phyloP scores from a whole-genome alignment of 2,329 filamentous ascomycete genomes.

The Pseudocercospora cruenta region DNA sequence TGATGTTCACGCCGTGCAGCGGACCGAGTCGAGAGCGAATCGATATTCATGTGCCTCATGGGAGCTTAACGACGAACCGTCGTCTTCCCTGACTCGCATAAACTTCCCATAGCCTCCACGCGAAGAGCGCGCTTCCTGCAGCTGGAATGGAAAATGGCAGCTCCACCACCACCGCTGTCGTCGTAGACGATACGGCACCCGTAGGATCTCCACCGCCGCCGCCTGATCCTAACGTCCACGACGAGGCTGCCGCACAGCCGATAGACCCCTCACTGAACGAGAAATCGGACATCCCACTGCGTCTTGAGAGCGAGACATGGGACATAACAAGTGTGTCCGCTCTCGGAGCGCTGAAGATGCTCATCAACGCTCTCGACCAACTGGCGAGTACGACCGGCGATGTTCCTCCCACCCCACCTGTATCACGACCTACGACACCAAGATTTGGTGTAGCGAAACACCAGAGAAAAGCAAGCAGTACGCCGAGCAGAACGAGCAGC shows the following conservation, averaged over 20 bases:
- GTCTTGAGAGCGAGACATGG: conserved; percentile 49
- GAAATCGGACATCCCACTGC: conserved; percentile 35
- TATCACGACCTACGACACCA: conserved; percentile 65
- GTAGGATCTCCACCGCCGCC: conserved; percentile 31
- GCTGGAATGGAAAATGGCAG: conserved; percentile 34
- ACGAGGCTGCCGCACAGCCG: conserved; percentile 26
- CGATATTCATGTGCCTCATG: not conserved
- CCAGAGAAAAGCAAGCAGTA: conserved; percentile 18
- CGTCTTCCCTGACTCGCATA: conserved; percentile 4
- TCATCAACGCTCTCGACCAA: conserved; percentile 63
- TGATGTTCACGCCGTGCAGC: not conserved
- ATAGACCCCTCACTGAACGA: conserved; percentile 18
- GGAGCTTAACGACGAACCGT: not conserved
- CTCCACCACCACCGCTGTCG: conserved; percentile 17
- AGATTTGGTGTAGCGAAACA: conserved; percentile 36
- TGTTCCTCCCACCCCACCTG: conserved; percentile 76
- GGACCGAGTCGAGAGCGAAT: not conserved
- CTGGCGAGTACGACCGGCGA: conserved; percentile 76
- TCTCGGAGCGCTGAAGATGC: conserved; percentile 74
- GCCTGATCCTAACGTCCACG: conserved; percentile 32
- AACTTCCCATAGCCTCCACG: not conserved
- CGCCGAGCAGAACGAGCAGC: conserved; percentile 45
- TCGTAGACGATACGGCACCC: conserved; percentile 11
- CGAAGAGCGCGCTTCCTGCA: not conserved
- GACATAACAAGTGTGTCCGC: conserved; percentile 75